Evolutionary conservation across 257 asterid genomes (phyloP).

Genomic region (Apocynum venetum): DNA sequence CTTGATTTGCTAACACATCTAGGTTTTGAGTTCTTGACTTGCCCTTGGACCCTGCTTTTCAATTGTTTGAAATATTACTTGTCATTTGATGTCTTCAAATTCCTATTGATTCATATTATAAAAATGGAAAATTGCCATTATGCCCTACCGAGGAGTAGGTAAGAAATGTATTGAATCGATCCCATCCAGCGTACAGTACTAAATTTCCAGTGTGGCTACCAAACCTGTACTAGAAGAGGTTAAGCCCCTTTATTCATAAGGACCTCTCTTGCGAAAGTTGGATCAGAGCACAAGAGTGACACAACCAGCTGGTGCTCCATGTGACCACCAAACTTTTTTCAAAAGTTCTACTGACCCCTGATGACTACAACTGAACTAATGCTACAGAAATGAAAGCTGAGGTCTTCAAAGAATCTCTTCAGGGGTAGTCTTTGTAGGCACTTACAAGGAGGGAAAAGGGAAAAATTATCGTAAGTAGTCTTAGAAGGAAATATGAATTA

Average conservation of each 20-base stretch:
- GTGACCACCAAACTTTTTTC: not conserved
- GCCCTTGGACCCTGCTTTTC: not conserved
- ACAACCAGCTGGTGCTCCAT: not conserved
- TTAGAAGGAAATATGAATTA: not conserved
- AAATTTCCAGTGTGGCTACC: not conserved
- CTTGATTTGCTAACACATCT: not conserved
- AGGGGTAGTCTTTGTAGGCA: not conserved
- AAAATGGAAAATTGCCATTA: not conserved
- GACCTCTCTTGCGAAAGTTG: not conserved
- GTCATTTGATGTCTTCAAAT: not conserved
- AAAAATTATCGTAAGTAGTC: not conserved
- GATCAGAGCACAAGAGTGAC: not conserved
- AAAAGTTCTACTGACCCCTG: not conserved
- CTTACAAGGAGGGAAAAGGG: not conserved
- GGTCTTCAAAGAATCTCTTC: conserved; percentile 3
- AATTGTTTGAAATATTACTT: not conserved
- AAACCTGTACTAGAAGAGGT: not conserved
- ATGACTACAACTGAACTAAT: not conserved
- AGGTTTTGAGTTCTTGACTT: not conserved
- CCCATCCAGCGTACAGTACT: not conserved
- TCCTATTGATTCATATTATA: not conserved
- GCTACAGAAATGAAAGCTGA: not conserved
- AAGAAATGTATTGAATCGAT: too few relatives aligned
- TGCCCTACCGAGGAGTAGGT: not conserved
- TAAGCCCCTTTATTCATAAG: not conserved